phyloP scores from a whole-genome alignment of 208 protist genomes.

The Trypanosomatidae sp. region DNA sequence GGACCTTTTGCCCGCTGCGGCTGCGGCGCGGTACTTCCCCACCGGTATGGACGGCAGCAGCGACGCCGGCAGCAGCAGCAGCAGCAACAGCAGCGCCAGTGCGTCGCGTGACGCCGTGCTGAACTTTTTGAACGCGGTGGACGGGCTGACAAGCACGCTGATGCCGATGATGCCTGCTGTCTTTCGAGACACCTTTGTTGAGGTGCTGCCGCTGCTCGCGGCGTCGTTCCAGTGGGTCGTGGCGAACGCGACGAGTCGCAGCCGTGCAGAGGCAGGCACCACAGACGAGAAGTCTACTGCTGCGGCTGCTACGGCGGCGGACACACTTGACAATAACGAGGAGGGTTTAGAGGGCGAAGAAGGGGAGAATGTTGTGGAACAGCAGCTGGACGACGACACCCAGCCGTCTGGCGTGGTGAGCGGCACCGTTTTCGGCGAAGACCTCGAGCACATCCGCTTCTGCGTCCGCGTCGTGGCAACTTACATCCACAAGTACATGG shows the following conservation, averaged over 20 bases:
- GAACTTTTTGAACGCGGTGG: slow-evolving; percentile 73
- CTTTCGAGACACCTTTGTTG: slow-evolving; percentile 66
- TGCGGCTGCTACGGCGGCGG: too few species aligned
- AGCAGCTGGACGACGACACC: too few species aligned
- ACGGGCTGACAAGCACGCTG: slow-evolving; percentile 67
- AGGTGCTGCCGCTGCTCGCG: slow-evolving; percentile 70
- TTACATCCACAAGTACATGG: slow-evolving; percentile 82
- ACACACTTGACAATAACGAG: too few species aligned
- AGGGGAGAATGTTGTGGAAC: too few species aligned
- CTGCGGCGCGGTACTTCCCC: slow-evolving; percentile 21
- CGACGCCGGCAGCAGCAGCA: too few species aligned
- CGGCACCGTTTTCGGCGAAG: slow-evolving; percentile 66
- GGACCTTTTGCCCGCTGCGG: neutral
- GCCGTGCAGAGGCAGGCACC: neutral
- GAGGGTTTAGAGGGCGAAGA: too few species aligned
- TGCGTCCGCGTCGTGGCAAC: slow-evolving; percentile 80
- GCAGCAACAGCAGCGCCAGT: neutral
- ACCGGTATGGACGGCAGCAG: neutral
- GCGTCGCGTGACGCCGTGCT: slow-evolving; percentile 41
- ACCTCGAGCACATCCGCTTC: slow-evolving; percentile 84
- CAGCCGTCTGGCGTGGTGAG: neutral
- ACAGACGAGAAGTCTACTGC: too few species aligned
- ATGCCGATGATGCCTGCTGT: slow-evolving; percentile 69
- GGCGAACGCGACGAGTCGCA: slow-evolving; percentile 38
- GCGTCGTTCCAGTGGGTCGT: slow-evolving; percentile 73